These are phyloP conservation scores for Stemphylium vesicarium DNA, from an alignment of 2,329 filamentous ascomycete species.

Conservation along the genomic window DNA sequence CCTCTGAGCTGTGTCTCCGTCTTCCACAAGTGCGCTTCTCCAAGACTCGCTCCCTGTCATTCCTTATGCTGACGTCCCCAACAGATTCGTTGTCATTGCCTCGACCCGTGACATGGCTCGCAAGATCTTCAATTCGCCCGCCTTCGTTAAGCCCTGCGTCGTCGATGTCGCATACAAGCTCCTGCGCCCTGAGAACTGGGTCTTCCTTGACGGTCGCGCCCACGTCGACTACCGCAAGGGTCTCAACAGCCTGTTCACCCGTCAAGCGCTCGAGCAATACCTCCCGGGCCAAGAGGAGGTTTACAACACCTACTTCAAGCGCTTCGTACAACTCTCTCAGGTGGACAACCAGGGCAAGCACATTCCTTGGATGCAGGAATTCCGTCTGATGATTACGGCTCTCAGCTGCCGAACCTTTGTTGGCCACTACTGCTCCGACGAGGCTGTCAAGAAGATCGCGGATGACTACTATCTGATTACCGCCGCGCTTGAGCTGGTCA, in stretches of 20 bases:
- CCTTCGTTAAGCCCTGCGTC: conserved; percentile 92
- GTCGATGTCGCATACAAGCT: conserved; percentile 95
- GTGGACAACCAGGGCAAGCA: conserved; percentile 74
- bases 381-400: conserved; percentile 94
- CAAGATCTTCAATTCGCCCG: conserved; percentile 94
- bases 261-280: conserved; percentile 84
- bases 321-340: conserved; percentile 74
- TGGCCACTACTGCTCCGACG: conserved; percentile 91
- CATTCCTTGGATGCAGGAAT: conserved; percentile 85
- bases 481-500: conserved; percentile 93
- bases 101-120: conserved; percentile 93
- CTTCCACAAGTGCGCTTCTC: conserved; percentile 83
- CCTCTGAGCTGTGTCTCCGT: conserved; percentile 96
- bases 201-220: conserved; percentile 92
- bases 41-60: neutral
- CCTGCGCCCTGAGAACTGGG: conserved; percentile 90
- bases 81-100: conserved; percentile 93
- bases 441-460: conserved; percentile 89
- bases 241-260: conserved; percentile 91
- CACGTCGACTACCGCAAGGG: conserved; percentile 98
- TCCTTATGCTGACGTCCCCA: conserved; percentile 21
- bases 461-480: conserved; percentile 98
- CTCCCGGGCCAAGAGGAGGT: conserved; percentile 92
- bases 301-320: conserved; percentile 84
- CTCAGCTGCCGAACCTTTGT: conserved; percentile 97